Percentiles rank a stretch among this genome's conserved stretches.
phyloP scores from a whole-genome alignment of 371 early-diverging fungal species.

The Rhizopus delemar region DNA sequence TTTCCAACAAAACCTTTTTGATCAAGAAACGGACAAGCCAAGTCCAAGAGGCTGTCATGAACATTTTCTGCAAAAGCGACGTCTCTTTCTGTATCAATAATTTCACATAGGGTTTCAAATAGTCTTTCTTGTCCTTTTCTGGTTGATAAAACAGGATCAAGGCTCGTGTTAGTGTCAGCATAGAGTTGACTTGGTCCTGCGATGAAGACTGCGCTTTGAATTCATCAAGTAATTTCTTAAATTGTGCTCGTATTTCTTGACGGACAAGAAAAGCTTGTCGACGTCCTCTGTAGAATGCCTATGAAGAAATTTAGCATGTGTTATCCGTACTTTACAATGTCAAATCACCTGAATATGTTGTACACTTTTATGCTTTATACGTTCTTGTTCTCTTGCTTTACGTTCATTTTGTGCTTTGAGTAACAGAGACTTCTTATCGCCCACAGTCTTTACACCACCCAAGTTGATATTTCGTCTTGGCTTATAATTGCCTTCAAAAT shows the following conservation, averaged over 20 bases:
- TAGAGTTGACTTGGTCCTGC: not conserved
- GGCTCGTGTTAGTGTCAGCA: constrained; percentile 14
- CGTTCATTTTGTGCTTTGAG: constrained; percentile 77
- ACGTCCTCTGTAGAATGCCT: constrained; percentile 50
- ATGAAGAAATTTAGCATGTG: not conserved
- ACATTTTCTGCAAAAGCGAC: constrained; percentile 3
- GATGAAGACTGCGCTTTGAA: not conserved
- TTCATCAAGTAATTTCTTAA: constrained; percentile 3
- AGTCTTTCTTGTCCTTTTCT: constrained; percentile 2
- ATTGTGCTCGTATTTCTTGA: constrained; percentile 12
- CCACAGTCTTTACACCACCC: constrained; percentile 67
- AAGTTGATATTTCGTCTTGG: constrained; percentile 75
- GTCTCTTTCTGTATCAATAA: not conserved
- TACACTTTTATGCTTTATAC: constrained; percentile 60
- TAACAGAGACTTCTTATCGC: constrained; percentile 69
- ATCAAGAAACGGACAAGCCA: constrained; percentile 27
- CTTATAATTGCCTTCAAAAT: constrained; percentile 76
- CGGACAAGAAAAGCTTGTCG: constrained; percentile 23
- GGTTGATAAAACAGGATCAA: constrained; percentile 22
- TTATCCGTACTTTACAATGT: not conserved
- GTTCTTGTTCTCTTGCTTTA: constrained; percentile 70
- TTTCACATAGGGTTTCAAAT: not conserved
- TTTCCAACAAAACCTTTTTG: constrained; percentile 23
- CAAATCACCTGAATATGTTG: constrained; percentile 65
- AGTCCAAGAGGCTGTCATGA: constrained; percentile 13